A percentile compares a stretch with the other conserved stretches of the same genome.
These are phyloP conservation scores for Scedosporium boydii DNA, from an alignment of 2,329 filamentous ascomycete genomes.

Conservation along the genomic window DNA sequence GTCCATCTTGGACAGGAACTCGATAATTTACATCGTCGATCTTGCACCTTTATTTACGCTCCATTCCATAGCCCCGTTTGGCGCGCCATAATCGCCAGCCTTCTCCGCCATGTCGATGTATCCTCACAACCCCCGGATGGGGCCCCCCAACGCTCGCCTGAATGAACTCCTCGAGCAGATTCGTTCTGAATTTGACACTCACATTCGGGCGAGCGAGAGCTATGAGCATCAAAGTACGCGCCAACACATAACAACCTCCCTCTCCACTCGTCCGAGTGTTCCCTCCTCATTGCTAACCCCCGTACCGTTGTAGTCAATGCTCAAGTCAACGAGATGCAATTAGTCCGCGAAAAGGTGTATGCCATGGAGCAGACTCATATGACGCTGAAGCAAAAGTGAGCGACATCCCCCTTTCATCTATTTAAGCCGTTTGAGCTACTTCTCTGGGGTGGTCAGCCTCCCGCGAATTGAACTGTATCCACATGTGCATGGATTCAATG, in stretches of 20 bases:
- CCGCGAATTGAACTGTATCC: not conserved
- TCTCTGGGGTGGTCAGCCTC: not conserved
- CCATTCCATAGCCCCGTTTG: not conserved
- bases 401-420: slow-evolving; percentile 9
- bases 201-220: slow-evolving; percentile 70
- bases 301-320: slow-evolving; percentile 55
- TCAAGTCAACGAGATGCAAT: slow-evolving; percentile 90
- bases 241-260: not conserved
- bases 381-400: slow-evolving; percentile 84
- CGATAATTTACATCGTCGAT: not conserved
- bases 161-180: slow-evolving; percentile 89
- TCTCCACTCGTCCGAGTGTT: not conserved
- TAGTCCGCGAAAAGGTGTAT: slow-evolving; percentile 88
- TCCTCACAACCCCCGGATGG: slow-evolving; percentile 11
- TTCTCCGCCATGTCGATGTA: slow-evolving; percentile 12
- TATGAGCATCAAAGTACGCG: slow-evolving; percentile 90
- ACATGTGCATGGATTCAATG: not conserved
- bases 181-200: slow-evolving; percentile 80
- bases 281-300: slow-evolving; percentile 2
- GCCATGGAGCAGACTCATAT: slow-evolving; percentile 85
- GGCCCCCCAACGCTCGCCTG: slow-evolving; percentile 43
- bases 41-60: not conserved
- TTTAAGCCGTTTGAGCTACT: not conserved
- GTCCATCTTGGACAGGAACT: not conserved
- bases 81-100: slow-evolving; percentile 1